Base-by-base conservation (phyloP, 768 basidiomycete species). In the Xerocomus brunneocitrinus region DNA sequence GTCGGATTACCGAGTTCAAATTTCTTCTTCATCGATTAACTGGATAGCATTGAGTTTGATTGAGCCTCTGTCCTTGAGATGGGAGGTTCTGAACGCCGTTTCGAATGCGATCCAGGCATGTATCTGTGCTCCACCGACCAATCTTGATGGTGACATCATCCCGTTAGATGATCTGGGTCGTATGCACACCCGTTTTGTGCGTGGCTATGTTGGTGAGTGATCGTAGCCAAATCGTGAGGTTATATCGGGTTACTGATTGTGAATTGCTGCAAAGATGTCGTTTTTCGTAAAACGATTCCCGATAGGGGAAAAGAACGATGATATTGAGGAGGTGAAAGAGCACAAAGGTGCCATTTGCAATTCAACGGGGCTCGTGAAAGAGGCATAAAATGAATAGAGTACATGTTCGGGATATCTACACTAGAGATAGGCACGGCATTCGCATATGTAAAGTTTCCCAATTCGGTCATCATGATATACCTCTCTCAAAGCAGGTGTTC, bases 181-280 rank as follows among this genome's bases (percentile, higher is more conserved):
- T 85, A 32, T 90, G 87, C 67, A 72, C 81, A 38, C 87, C 89
- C 22, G 81, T 83, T 63, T 67, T 91, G 47, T 84, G 82, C 30
- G 62, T 82, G 50, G 84, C 87, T 35, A 76, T 82, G 61, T 61
- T 88, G 67, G 84, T 87, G 63, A 63, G 75, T 71, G 32, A 31
- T 25, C 69, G 32, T 38, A 22, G 22, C 9, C 28, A 30, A 28
- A 53, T 44, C 16, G 4, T 30, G 38, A 41, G 10, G 52, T 32
- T 50, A 19, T 40, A 32, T 38, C n/a, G 16, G 49, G 25, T 53
- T 31, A 35, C 50, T 59, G 54, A 62, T 40, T 45, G 49, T 39
- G 46, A 50, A 47, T 49, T 24, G 34, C 28, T 10, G 8, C 28
- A n/a, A 56, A 69, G 68, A 43, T 68, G 47, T 70, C 68, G 19